Evolutionary conservation across 1,284 basidiomycete species (phyloP), one percentile per base, ranked within the genome.

Genomic region (Irpex sp.): DNA sequence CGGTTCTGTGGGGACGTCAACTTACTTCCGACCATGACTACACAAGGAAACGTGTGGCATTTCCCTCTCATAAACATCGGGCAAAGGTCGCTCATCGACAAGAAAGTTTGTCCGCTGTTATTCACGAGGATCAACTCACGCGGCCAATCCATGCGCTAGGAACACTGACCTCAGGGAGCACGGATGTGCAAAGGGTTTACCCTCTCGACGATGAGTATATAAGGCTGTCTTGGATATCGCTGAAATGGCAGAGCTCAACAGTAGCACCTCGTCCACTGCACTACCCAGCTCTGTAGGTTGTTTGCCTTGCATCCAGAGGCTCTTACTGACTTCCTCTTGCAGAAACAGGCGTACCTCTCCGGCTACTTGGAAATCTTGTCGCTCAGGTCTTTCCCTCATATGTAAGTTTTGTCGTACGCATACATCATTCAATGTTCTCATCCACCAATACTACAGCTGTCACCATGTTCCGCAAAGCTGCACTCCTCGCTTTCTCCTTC

Each of bases 401-500:
- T n/a, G 49, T 50, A 50, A 46, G 49, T 19, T n/a, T n/a, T 17
- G 17, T 17, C 5, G 49, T 19, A 17, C 49, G 49, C 49, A n/a
- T 19, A 9, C 8, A 50, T 17, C 17, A 19, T 9, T 11, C 15
- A 37, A 55, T 15, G 19, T 31, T 31, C 19, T 17, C 19, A 37
- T 31, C 36, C n/a, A 43, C 39, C 2, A 43, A 11, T 43, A 43
- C 39, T 43, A 5, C 21, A 37, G 33, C 19, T 26, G 21, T 26
- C 37, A 43, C 55, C 43, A 74, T 74, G 72, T 71, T 70, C 67
- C 67, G 65, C 63, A 47, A 67, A 17, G 62, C 63, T 58, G 67
- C 68, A 17, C 71, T 74, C 65, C 49, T 69, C 65, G 53, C 70
- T 17, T 68, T 74, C 63, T 67, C 70, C 35, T 67, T 65, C 64